Conservation (phyloP, 495 filamentous ascomycete genomes). For the Pseudomonodictys pantanalensis region DNA sequence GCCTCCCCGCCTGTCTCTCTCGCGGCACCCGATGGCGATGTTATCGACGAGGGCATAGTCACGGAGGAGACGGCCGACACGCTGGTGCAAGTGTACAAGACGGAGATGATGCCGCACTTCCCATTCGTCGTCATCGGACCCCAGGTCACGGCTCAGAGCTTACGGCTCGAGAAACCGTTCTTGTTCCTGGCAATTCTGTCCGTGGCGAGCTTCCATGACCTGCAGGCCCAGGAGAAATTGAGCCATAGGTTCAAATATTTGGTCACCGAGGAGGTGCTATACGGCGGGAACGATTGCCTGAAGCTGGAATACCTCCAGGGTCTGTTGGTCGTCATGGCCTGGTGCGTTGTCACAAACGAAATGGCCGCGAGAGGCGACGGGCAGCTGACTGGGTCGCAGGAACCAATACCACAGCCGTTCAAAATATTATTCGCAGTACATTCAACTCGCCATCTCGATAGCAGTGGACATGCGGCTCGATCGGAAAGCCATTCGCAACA, state of each 20-base stretch:
- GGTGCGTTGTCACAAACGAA: slow-evolving; percentile 2
- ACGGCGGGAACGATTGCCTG: slow-evolving; percentile 20
- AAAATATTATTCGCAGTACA: slow-evolving; percentile 21
- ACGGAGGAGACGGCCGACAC: slow-evolving; percentile 19
- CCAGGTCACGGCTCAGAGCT: neutral
- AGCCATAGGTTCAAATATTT: slow-evolving; percentile 20
- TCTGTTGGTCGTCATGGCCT: slow-evolving; percentile 20
- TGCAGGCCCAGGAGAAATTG: slow-evolving; percentile 13
- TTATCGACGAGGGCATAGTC: slow-evolving; percentile 22
- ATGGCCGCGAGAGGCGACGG: neutral
- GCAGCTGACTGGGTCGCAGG: slow-evolving; percentile 6
- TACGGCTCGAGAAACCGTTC: slow-evolving; percentile 22
- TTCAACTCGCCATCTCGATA: slow-evolving; percentile 21
- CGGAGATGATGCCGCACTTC: slow-evolving; percentile 30
- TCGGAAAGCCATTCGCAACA: slow-evolving; percentile 12
- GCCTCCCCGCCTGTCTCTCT: neutral
- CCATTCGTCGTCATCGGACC: slow-evolving; percentile 20
- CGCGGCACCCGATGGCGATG: slow-evolving; percentile 5
- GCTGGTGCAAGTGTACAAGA: slow-evolving; percentile 27
- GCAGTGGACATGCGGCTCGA: slow-evolving; percentile 26
- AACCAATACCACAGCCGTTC: slow-evolving; percentile 23
- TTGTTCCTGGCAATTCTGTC: slow-evolving; percentile 23
- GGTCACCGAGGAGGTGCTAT: slow-evolving; percentile 24
- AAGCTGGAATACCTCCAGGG: slow-evolving; percentile 27
- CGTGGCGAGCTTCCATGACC: slow-evolving; percentile 22